Evolutionary conservation across 2,329 filamentous ascomycete species (phyloP).

Genomic region (Verticillium zaregamsianum): DNA sequence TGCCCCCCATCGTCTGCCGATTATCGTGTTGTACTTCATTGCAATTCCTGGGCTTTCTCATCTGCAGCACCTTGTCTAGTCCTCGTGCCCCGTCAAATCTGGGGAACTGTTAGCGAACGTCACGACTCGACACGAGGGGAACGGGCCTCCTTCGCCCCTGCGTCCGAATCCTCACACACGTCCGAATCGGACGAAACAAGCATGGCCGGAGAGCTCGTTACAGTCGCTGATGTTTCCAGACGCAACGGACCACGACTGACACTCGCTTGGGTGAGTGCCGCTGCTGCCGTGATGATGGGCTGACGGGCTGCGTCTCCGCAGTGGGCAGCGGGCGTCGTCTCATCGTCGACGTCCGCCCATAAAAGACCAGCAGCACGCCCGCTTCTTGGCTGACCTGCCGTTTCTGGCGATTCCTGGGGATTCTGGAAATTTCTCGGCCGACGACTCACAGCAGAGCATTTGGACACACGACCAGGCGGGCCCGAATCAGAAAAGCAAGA

Average conservation of each 20-base stretch:
- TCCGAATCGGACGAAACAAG: slow-evolving; percentile 10
- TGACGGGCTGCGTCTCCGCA: not conserved
- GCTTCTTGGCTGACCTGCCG: not conserved
- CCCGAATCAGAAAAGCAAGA: not conserved
- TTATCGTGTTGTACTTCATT: not conserved
- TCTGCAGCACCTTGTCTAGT: no score
- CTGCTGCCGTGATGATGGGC: not conserved
- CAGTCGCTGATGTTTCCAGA: not conserved
- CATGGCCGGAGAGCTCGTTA: not conserved
- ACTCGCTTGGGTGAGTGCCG: not conserved
- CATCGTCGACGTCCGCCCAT: not conserved
- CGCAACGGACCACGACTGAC: not conserved
- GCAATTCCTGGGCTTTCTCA: not conserved
- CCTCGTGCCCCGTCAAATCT: not conserved
- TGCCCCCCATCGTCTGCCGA: no score
- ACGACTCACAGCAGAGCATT: slow-evolving; percentile 5
- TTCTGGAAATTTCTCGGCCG: slow-evolving; percentile 6
- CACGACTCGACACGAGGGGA: not conserved
- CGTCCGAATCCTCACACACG: slow-evolving; percentile 11
- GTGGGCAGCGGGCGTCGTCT: not conserved
- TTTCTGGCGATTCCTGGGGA: slow-evolving; percentile 7
- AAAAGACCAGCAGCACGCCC: not conserved
- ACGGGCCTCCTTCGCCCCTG: not conserved
- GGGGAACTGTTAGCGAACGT: not conserved
- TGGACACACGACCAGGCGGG: not conserved